Conservation (phyloP, 345 rosid species). For the Gossypium anomalum region DNA sequence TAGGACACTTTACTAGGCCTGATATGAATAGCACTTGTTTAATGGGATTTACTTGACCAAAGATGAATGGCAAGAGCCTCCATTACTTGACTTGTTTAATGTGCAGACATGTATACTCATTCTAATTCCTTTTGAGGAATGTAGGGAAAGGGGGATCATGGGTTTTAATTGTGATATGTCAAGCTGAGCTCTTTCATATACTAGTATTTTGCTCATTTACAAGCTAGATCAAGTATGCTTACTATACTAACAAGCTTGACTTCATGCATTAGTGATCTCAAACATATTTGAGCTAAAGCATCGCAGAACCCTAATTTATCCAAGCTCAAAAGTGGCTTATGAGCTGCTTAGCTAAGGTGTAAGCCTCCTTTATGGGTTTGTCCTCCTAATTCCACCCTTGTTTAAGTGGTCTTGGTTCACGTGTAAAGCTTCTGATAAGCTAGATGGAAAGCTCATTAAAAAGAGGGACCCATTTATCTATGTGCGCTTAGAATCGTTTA, state of each 20-base stretch:
- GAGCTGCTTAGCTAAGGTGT: not conserved
- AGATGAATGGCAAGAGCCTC: not conserved
- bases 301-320: not conserved
- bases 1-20: not conserved
- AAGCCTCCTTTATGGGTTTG: not conserved
- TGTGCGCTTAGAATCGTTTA: not conserved
- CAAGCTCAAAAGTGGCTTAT: not conserved
- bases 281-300: not conserved
- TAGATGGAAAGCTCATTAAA: not conserved
- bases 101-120: not conserved
- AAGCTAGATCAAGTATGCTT: not conserved
- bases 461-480: not conserved
- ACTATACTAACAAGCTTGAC: not conserved
- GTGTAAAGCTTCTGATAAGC: not conserved
- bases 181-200: not conserved
- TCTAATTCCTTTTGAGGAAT: not conserved
- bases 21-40: not conserved
- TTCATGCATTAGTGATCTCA: not conserved
- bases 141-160: not conserved
- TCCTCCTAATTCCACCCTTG: not conserved
- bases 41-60: not conserved
- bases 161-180: not conserved
- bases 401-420: not conserved
- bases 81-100: not conserved
- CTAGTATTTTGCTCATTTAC: not conserved